Conservation (phyloP, 2,329 filamentous ascomycete species). For the Lasiodiplodia hormozganensis region DNA sequence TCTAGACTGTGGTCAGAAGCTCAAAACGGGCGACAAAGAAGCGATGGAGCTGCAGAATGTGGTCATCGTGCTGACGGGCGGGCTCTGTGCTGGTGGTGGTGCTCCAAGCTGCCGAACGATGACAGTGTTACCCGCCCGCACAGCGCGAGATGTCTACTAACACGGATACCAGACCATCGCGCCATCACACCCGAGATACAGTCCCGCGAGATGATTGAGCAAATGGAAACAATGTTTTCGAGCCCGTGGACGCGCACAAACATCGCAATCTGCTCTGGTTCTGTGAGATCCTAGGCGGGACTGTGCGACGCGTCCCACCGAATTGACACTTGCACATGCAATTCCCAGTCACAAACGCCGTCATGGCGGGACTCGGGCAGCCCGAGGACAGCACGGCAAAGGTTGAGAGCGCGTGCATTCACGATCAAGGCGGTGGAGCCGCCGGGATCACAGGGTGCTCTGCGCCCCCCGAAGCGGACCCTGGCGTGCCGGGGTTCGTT, state of each 20-base stretch:
- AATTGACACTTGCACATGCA: not conserved
- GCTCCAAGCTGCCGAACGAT: not conserved
- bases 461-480: slow-evolving; percentile 19
- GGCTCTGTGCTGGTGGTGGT: not conserved
- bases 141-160: not conserved
- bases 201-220: not conserved
- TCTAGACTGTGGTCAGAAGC: not conserved
- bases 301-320: not conserved
- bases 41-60: not conserved
- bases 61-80: not conserved
- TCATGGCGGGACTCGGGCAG: not conserved
- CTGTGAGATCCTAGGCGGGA: not conserved
- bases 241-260: not conserved
- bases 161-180: too few species aligned
- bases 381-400: not conserved
- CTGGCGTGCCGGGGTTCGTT: slow-evolving; percentile 21
- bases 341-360: not conserved
- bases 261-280: not conserved
- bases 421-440: slow-evolving; percentile 1
- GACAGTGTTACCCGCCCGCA: not conserved
- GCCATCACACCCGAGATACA: not conserved
- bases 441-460: slow-evolving; percentile 12
- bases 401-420: not conserved
- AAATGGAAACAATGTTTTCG: not conserved
- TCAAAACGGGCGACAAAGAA: not conserved